Evolutionary conservation across 495 filamentous ascomycete species (phyloP), one percentile per base, ranked within the genome.

Genomic region (Penicillium longicatenatum): DNA sequence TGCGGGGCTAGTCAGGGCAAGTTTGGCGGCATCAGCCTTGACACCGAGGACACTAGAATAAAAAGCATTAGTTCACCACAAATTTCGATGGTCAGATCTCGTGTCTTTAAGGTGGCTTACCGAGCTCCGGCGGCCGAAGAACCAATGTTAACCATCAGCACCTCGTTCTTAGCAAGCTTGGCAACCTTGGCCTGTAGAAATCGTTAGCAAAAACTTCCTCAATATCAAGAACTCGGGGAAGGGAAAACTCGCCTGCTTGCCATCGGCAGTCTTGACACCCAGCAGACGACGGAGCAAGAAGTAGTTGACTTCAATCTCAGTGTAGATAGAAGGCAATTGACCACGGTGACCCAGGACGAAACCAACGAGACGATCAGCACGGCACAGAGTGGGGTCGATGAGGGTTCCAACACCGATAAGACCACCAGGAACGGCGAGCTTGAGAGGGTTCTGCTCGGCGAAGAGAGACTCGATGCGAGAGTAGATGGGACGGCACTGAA

Each of bases 101-200:
- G 19, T 26, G 24, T 29, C 14, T 30, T 16, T 17, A 9, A 29
- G 21, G 24, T 29, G 14, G 6, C 45, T 48, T 48, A 48, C 83
- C 97, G 98, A 54, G 89, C 89, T 66, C 94, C 94, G 20, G 93
- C 97, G 45, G 94, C 93, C 14, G 93, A 97, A 24, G 91, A 95
- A 54, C 94, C 94, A 69, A 98, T 97, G 81, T 98, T 98, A 56
- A 98, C 94, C 93, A 98, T 97, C 77, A 80, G 89, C 64, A 98
- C 91, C 74, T 98, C 94, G 70, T 95, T 96, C 87, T 98, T 98
- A 42, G 92, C 78, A 43, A 98, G 81, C 79, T 98, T 98, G 55
- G 90, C 91, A 57, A 98, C 94, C 88, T 98, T 98, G 59, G 92
- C 93, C 37, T 39, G 37, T 17, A 2, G 16, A 16, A 17, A 39